These are phyloP conservation scores for Peronospora tabacina DNA, from an alignment of 352 stramenopile genomes.

Conservation along the genomic window DNA sequence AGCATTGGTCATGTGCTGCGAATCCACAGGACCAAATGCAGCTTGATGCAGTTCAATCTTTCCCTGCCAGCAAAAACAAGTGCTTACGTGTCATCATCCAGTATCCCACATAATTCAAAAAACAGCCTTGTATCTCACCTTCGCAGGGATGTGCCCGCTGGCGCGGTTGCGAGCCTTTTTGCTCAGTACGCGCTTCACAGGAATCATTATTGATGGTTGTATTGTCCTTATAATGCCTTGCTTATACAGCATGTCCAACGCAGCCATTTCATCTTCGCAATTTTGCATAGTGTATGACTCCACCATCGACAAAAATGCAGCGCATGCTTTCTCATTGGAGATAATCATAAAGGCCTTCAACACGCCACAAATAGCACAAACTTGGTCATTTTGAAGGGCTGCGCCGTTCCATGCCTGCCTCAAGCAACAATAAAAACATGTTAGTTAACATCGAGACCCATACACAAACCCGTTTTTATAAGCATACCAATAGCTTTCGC, in stretches of 20 bases:
- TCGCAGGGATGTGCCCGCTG: slow-evolving; percentile 19
- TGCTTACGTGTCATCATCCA: slow-evolving; percentile 5
- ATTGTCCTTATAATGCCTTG: slow-evolving; percentile 29
- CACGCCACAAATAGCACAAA: slow-evolving; percentile 37
- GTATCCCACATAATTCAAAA: neutral
- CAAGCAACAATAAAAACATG: slow-evolving; percentile 7
- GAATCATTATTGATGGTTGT: slow-evolving; percentile 21
- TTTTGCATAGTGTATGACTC: slow-evolving; percentile 31
- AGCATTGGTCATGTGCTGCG: slow-evolving; percentile 20
- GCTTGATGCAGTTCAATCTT: slow-evolving; percentile 12
- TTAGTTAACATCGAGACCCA: slow-evolving; percentile 1
- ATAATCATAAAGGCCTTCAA: slow-evolving; percentile 34
- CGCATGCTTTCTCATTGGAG: slow-evolving; percentile 16
- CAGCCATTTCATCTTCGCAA: slow-evolving; percentile 32
- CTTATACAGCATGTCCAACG: slow-evolving; percentile 33
- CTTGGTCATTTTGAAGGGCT: slow-evolving; percentile 35
- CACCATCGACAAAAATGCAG: slow-evolving; percentile 31
- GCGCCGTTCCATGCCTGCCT: slow-evolving; percentile 61
- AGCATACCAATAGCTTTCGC: slow-evolving; percentile 61
- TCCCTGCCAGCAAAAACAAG: slow-evolving; percentile 15
- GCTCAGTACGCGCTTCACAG: slow-evolving; percentile 20
- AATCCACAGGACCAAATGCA: slow-evolving; percentile 7
- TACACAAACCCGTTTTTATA: neutral
- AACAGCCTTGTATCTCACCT: slow-evolving; percentile 13
- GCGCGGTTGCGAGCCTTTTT: slow-evolving; percentile 18